A percentile compares a stretch with the other conserved stretches of the same genome.
phyloP scores from a whole-genome alignment of 257 asterid species.

The Scutellaria minor region DNA sequence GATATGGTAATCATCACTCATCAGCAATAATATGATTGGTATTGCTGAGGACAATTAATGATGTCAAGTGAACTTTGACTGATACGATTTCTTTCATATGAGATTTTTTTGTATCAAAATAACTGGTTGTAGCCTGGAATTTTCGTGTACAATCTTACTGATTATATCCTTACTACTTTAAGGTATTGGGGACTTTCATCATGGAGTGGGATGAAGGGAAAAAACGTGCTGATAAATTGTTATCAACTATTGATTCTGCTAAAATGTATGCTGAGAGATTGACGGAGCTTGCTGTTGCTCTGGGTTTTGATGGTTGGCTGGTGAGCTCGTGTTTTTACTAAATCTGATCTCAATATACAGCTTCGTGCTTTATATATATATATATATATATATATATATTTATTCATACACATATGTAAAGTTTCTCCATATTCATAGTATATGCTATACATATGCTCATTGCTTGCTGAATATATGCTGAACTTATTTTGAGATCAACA shows the following conservation, averaged over 20 bases:
- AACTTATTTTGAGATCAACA: slow-evolving; percentile 5
- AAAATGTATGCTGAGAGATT: slow-evolving; percentile 84
- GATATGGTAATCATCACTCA: background rate
- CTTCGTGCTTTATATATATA: no score
- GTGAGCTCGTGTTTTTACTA: slow-evolving; percentile 46
- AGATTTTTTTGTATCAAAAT: background rate
- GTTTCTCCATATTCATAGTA: no score
- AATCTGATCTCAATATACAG: background rate
- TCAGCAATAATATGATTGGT: background rate
- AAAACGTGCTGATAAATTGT: slow-evolving; percentile 56
- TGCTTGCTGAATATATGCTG: background rate
- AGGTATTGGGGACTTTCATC: slow-evolving; percentile 94
- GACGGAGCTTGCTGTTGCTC: slow-evolving; percentile 81
- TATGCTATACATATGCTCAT: no score
- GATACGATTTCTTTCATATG: background rate
- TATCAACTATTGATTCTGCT: slow-evolving; percentile 68
- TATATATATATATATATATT: no score
- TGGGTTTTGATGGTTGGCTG: slow-evolving; percentile 99
- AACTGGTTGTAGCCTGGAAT: background rate
- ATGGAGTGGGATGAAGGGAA: slow-evolving; percentile 93
- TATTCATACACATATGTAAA: no score
- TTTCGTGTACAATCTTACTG: slow-evolving; percentile 24
- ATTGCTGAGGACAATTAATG: background rate
- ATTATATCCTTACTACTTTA: slow-evolving; percentile 26
- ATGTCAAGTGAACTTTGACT: background rate